Conservation (phyloP, 768 basidiomycete species). For the Xerocomellus chrysenteron region DNA sequence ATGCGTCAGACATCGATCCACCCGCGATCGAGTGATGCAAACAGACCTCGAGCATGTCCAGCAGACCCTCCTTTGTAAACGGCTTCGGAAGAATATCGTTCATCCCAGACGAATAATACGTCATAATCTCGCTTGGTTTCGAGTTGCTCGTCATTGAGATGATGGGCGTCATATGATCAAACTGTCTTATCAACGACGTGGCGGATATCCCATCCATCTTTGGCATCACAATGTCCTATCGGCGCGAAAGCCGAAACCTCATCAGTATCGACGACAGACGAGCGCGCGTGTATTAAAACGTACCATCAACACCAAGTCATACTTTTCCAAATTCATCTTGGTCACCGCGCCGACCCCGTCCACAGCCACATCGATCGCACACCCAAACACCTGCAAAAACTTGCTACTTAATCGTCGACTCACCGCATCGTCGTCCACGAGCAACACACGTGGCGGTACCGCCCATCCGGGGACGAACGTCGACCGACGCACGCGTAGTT, state of each 20-base stretch:
- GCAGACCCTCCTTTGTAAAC: conserved; percentile 89
- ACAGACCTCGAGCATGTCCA: conserved; percentile 87
- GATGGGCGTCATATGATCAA: conserved; percentile 93
- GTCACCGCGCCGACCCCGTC: conserved; percentile 91
- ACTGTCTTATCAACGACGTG: conserved; percentile 90
- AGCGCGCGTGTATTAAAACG: conserved; percentile 22
- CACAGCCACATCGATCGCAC: conserved; percentile 90
- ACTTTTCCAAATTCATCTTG: conserved; percentile 96
- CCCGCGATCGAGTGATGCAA: neutral
- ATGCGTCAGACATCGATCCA: neutral
- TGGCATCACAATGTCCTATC: conserved; percentile 92
- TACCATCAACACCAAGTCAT: conserved; percentile 95
- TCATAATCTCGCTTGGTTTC: conserved; percentile 73
- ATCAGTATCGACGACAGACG: neutral
- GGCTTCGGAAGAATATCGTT: conserved; percentile 97
- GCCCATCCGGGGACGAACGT: conserved; percentile 91
- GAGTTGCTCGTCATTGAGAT: conserved; percentile 97
- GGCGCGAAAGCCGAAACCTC: neutral
- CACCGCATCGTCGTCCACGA: conserved; percentile 96
- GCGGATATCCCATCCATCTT: conserved; percentile 87
- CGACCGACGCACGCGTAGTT: conserved; percentile 67
- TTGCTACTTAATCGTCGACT: conserved; percentile 86
- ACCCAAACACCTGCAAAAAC: conserved; percentile 94
- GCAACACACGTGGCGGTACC: conserved; percentile 83
- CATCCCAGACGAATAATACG: conserved; percentile 76